Percentiles rank a stretch among this genome's conserved stretches.
Conservation (phyloP, 805 yeast genomes). For the Candida jianshihensis region DNA sequence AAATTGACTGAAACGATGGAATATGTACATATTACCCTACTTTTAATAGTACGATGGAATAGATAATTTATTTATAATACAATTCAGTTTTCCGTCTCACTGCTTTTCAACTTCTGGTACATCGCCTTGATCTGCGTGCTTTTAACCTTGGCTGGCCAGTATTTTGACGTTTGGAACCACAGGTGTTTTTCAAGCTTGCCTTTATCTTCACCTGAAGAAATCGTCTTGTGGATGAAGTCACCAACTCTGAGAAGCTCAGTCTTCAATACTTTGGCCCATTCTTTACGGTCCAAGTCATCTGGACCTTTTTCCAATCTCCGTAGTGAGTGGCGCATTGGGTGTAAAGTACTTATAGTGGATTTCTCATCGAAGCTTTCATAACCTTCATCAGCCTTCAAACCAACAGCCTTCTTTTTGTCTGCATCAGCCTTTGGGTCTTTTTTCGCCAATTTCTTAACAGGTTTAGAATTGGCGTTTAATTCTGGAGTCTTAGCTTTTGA, state of each 20-base stretch:
- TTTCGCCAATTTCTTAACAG: conserved; percentile 4
- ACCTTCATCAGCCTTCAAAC: conserved; percentile 35
- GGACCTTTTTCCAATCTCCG: conserved; percentile 63
- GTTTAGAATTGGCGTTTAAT: neutral
- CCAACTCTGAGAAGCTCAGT: conserved; percentile 69
- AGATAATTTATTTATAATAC: too few species aligned
- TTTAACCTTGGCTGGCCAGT: conserved; percentile 85
- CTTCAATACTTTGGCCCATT: conserved; percentile 68
- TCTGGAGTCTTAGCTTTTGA: conserved; percentile 11
- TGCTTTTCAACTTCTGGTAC: conserved; percentile 55
- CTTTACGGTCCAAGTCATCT: conserved; percentile 65
- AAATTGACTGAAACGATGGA: too few species aligned
- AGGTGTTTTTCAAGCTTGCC: conserved; percentile 51
- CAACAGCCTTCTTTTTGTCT: conserved; percentile 4
- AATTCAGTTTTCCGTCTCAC: too few species aligned
- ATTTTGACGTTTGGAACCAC: conserved; percentile 78
- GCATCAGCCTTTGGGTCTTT: neutral
- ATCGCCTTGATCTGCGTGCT: conserved; percentile 65
- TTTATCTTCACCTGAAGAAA: conserved; percentile 24
- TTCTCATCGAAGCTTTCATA: conserved; percentile 77
- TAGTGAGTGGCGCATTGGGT: conserved; percentile 62
- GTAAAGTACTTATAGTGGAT: conserved; percentile 51
- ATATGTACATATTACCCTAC: too few species aligned
- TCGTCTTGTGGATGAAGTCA: conserved; percentile 48
- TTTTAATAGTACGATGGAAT: too few species aligned